Evolutionary conservation across 2,329 filamentous ascomycete species (phyloP), one percentile per base, ranked within the genome.

Genomic region (Triangularia setosa): DNA sequence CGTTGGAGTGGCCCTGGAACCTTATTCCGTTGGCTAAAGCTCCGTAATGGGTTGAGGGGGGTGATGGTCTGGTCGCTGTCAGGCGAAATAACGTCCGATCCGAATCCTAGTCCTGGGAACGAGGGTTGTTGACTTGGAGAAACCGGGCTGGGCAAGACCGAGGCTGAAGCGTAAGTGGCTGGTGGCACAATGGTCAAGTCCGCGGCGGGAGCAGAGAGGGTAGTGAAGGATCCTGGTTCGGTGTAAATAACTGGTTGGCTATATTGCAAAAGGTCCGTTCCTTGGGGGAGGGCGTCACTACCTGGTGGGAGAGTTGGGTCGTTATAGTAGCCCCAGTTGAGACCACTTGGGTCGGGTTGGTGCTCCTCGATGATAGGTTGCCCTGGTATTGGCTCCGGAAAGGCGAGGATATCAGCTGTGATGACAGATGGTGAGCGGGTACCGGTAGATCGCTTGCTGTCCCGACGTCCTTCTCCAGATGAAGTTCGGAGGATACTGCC

Each of bases 301-400:
- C 25, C 52, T 55, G 52, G 25, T 25, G 52, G 52, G 25, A 55
- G 52, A 27, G 58, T 64, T 11, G 68, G 69, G 61, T 70, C 69
- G 68, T 73, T 55, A 18, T 71, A 73, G 53, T 72, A 72, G 23
- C 67, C 67, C 67, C 68, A 73, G 11, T 69, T 69, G 23, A 69
- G 62, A 56, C 71, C 71, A 1, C 57, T 69, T 2, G 67, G 64
- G 8, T 72, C 68, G 9, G 62, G 65, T 33, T 72, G 69, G 62
- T 67, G 62, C 35, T 70, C 68, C n/a, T 30, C 70, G 60, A 61
- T 18, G 62, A 63, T 55, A 16, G 52, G 14, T 8, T 16, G 14
- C 12, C 61, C 58, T 2, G 62, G 63, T 27, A 68, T 64, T 9
- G 62, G 18, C 48, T 65, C 65, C 14, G 61, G 30, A 8, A 67